phyloP scores from a whole-genome alignment of 2,329 filamentous ascomycete species.

The Fulvia fulva region DNA sequence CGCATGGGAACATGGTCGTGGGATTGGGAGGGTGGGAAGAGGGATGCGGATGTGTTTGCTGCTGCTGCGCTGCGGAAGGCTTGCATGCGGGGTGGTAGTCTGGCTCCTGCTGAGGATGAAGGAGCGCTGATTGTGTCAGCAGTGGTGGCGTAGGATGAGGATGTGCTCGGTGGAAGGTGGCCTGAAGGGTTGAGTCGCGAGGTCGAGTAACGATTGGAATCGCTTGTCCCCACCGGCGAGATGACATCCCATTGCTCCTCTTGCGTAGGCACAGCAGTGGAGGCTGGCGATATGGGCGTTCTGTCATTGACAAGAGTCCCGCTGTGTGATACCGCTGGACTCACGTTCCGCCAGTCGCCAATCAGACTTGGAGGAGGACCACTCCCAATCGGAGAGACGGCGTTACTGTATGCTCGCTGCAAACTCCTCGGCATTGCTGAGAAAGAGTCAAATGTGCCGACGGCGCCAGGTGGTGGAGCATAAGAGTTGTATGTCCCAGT shows the following conservation, averaged over 20 bases:
- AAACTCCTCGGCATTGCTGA: conserved; percentile 26
- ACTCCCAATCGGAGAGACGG: conserved; percentile 20
- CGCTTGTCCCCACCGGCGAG: conserved; percentile 10
- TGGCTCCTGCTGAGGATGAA: conserved; percentile 9
- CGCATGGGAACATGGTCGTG: conserved; percentile 29
- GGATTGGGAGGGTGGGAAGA: conserved; percentile 27
- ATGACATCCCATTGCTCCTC: conserved; percentile 23
- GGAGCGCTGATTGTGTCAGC: conserved; percentile 3
- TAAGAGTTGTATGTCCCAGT: conserved; percentile 4
- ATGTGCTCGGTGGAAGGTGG: conserved; percentile 15
- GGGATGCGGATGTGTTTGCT: conserved; percentile 19
- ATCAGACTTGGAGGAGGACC: conserved; percentile 22
- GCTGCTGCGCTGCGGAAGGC: conserved; percentile 29
- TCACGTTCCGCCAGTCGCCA: conserved; percentile 29
- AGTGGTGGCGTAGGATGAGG: conserved; percentile 14
- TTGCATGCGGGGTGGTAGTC: conserved; percentile 32
- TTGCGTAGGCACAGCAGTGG: conserved; percentile 5
- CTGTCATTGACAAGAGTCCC: conserved; percentile 14
- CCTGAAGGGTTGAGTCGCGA: conserved; percentile 26
- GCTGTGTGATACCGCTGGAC: conserved; percentile 13
- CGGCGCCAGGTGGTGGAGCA: neutral
- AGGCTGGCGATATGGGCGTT: neutral
- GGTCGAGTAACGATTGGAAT: conserved; percentile 27
- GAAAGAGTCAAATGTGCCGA: conserved; percentile 16
- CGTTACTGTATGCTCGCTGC: conserved; percentile 32